These are phyloP conservation scores for Coemansia sp. DNA, from an alignment of 192 early-diverging fungal species.

Conservation along the genomic window DNA sequence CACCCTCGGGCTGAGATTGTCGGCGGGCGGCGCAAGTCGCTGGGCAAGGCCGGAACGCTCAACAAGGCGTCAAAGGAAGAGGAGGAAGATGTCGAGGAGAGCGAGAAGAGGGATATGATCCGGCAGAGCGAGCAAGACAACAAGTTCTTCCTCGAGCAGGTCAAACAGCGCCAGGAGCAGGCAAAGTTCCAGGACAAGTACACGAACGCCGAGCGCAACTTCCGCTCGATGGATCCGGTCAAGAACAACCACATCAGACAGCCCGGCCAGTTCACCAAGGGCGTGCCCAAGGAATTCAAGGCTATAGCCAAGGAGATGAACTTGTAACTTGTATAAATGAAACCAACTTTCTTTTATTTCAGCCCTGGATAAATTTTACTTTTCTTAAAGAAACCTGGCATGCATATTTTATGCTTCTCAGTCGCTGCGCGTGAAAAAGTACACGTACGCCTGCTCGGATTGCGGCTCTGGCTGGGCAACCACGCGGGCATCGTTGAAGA, in stretches of 20 bases:
- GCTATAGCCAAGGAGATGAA: constrained; percentile 18
- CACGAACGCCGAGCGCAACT: constrained; percentile 28
- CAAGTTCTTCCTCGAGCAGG: constrained; percentile 28
- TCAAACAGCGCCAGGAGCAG: constrained; percentile 20
- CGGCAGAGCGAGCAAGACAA: constrained; percentile 26
- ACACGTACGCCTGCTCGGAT: constrained; percentile 68
- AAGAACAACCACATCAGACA: constrained; percentile 27
- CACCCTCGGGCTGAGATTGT: constrained; percentile 19
- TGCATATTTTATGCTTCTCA: too few relatives aligned
- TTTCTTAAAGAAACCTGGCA: too few relatives aligned
- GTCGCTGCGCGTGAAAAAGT: constrained; percentile 59
- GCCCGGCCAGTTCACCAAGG: constrained; percentile 32
- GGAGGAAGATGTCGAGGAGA: constrained; percentile 21
- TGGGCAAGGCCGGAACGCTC: constrained; percentile 4
- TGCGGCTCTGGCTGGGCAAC: constrained; percentile 66
- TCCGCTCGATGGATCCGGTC: constrained; percentile 5
- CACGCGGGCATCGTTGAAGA: constrained; percentile 97
- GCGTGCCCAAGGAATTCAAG: constrained; percentile 33
- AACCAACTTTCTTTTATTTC: too few relatives aligned
- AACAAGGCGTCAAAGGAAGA: constrained; percentile 10
- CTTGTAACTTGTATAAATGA: too few relatives aligned
- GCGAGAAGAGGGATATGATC: constrained; percentile 22
- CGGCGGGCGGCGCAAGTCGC: constrained; percentile 41
- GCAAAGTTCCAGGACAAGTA: constrained; percentile 4
- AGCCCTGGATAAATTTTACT: too few relatives aligned